Evolutionary conservation across 306 rosid genomes (phyloP).

Genomic region (Mimosa pudica): DNA sequence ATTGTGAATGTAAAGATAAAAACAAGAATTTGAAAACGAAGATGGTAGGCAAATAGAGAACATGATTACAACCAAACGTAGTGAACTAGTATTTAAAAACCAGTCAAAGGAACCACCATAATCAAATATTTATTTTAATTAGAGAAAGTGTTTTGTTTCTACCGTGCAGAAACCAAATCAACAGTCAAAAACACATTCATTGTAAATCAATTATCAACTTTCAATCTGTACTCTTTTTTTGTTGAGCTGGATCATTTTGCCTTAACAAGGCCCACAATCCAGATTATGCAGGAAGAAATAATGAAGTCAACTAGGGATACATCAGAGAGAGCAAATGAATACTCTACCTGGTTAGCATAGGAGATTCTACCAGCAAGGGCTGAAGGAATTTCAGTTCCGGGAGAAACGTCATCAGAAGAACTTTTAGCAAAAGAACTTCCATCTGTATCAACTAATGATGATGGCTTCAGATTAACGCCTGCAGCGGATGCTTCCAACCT

Average conservation of each 20-base stretch:
- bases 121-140: constrained; percentile 21
- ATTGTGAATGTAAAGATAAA: constrained; percentile 15
- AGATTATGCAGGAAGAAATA: neutral
- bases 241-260: constrained; percentile 21
- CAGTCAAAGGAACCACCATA: neutral
- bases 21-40: neutral
- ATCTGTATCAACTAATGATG: constrained; percentile 45
- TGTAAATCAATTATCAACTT: constrained; percentile 26
- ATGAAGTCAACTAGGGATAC: neutral
- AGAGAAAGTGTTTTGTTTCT: constrained; percentile 11
- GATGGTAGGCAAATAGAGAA: constrained; percentile 1
- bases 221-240: constrained; percentile 10
- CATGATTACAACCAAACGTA: neutral
- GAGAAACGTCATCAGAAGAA: constrained; percentile 42
- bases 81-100: neutral
- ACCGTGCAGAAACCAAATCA: constrained; percentile 11
- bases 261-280: neutral
- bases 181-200: constrained; percentile 24
- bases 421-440: constrained; percentile 42
- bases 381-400: constrained; percentile 47
- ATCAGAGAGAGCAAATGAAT: constrained; percentile 22
- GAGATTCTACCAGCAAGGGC: constrained; percentile 53
- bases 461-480: constrained; percentile 58
- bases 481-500: constrained; percentile 86
- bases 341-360: constrained; percentile 56